phyloP scores from a whole-genome alignment of 495 filamentous ascomycete genomes.

The Penicillium alfredii region DNA sequence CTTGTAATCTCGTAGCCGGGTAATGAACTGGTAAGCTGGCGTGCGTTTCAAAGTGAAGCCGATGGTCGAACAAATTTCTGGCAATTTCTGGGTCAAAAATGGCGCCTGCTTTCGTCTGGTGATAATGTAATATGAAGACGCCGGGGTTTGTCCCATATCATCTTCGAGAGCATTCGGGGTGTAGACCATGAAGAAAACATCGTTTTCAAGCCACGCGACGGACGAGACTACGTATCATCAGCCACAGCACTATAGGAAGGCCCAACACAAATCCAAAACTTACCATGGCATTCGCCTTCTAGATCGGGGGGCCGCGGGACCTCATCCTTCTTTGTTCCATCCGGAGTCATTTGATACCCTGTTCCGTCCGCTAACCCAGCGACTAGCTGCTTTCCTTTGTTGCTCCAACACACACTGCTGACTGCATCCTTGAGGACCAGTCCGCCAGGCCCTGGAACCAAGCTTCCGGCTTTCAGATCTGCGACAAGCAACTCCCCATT shows the following conservation, averaged over 20 bases:
- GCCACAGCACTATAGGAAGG: too few species aligned
- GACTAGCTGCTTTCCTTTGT: conserved; percentile 84
- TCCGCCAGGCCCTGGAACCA: conserved; percentile 57
- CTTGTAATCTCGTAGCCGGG: conserved; percentile 68
- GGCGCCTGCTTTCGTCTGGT: conserved; percentile 51
- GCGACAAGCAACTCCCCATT: conserved; percentile 79
- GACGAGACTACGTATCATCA: too few species aligned
- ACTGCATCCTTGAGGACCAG: conserved; percentile 65
- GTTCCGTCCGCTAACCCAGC: conserved; percentile 81
- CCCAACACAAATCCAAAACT: conserved; percentile 3
- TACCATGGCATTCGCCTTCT: conserved; percentile 62
- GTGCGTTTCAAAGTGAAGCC: conserved; percentile 47
- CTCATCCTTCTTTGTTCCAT: conserved; percentile 65
- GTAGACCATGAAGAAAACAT: conserved; percentile 75
- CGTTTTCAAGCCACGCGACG: conserved; percentile 81
- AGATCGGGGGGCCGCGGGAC: conserved; percentile 73
- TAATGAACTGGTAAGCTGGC: conserved; percentile 69
- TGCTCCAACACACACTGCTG: conserved; percentile 86
- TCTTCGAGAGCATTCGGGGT: conserved; percentile 55
- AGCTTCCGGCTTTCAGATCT: conserved; percentile 61
- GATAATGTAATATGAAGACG: conserved; percentile 69
- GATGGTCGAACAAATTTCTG: conserved; percentile 65
- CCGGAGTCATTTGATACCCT: conserved; percentile 74
- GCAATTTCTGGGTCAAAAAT: conserved; percentile 66
- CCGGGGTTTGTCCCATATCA: conserved; percentile 42